phyloP scores from a whole-genome alignment of 331 rosid genomes.

The Malus hybrid region DNA sequence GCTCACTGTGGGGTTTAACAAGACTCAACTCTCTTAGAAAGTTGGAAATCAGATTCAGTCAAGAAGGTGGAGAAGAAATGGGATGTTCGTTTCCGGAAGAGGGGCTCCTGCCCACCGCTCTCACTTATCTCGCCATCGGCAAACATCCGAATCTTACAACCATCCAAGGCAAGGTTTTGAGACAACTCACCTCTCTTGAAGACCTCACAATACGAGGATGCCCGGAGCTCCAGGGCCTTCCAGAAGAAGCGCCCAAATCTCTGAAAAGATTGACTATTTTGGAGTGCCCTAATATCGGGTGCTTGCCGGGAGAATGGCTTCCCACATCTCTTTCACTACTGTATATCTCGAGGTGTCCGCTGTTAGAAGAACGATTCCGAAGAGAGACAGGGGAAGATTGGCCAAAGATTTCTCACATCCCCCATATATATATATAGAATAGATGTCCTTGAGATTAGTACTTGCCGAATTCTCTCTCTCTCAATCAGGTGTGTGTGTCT shows the following conservation, averaged over 20 bases:
- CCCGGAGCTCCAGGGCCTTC: neutral
- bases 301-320: too few species aligned
- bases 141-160: neutral
- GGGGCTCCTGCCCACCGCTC: neutral
- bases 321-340: too few species aligned
- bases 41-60: neutral
- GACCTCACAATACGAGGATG: neutral
- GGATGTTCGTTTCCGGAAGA: neutral
- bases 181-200: neutral
- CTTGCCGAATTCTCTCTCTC: too few species aligned
- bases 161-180: neutral
- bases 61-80: neutral
- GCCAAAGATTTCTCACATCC: neutral
- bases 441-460: too few species aligned
- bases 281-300: neutral
- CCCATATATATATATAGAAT: too few species aligned
- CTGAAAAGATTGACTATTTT: neutral
- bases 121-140: neutral
- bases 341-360: neutral
- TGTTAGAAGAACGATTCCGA: neutral
- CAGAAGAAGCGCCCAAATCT: neutral
- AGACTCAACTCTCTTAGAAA: neutral
- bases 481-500: too few species aligned
- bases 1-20: neutral
- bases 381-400: neutral